These are phyloP conservation scores for Symbiodinium pilosum DNA, from an alignment of 73 alveolate genomes.

Conservation along the genomic window DNA sequence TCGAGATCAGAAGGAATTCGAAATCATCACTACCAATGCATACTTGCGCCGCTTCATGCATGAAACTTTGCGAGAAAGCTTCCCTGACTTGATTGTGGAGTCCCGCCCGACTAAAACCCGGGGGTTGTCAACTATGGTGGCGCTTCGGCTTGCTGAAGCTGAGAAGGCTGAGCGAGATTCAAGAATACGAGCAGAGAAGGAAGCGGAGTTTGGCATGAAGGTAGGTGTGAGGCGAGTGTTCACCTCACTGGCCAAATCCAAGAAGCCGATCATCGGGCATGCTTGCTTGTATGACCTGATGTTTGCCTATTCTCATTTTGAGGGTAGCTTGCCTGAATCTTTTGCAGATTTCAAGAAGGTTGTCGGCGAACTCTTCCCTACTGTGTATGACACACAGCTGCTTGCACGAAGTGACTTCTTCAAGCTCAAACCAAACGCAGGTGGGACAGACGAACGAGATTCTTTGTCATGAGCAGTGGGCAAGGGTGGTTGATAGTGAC, in stretches of 20 bases:
- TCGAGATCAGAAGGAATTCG: constrained; percentile 40
- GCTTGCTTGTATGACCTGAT: constrained; percentile 59
- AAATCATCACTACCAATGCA: constrained; percentile 25
- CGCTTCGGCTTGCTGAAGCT: constrained; percentile 25
- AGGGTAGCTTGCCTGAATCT: constrained; percentile 29
- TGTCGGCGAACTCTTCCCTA: neutral
- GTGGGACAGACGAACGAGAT: neutral
- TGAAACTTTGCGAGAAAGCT: constrained; percentile 2
- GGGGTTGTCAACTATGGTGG: constrained; percentile 49
- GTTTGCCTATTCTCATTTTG: constrained; percentile 65
- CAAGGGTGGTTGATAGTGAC: too few relatives aligned
- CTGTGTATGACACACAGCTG: constrained; percentile 61
- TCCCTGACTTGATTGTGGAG: constrained; percentile 50
- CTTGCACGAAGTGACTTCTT: constrained; percentile 29
- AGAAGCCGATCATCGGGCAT: constrained; percentile 52
- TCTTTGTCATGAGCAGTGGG: neutral
- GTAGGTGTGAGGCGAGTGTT: constrained; percentile 50
- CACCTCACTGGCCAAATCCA: constrained; percentile 17
- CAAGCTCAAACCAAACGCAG: neutral
- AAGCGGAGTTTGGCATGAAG: neutral
- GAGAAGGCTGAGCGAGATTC: constrained; percentile 33
- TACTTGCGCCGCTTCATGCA: constrained; percentile 50
- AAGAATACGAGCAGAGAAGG: constrained; percentile 18
- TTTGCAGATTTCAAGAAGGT: constrained; percentile 38
- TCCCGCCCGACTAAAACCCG: constrained; percentile 59